Base-by-base conservation (phyloP, 2,329 filamentous ascomycete species). In the Lecanicillium sp. region DNA sequence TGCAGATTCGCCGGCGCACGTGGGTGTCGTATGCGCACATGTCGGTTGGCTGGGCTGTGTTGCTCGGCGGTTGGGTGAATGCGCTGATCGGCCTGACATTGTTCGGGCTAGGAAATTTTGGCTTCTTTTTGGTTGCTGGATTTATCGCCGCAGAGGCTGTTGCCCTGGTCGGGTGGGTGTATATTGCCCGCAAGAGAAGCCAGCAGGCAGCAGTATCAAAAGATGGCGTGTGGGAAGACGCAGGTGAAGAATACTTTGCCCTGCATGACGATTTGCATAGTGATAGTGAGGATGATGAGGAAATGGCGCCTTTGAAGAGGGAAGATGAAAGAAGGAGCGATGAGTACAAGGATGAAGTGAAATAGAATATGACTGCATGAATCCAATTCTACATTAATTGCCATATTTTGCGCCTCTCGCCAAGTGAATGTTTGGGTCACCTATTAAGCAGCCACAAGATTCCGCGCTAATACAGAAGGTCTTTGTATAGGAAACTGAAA, bases 21-120 rank as follows among this genome's bases (percentile, higher is more conserved):
- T 43, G 37, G 37, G 33, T 43, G 7, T 43, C 41, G 10, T 37
- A 40, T 29, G 30, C 19, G 19, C 41, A 43, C 33, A 43, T 43
- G 40, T 9, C 32, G 18, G 25, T 42, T 15, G 40, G 40, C 9
- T 42, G 40, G 40, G 29, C 17, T 17, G 34, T 42, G 9, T 17
- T 42, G 29, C 14, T 39, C n/a, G 40, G 40, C 19, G 40, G 40
- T 8, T 42, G 40, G 40, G 18, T 36, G 2, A 42, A 42, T 17
- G 36, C 17, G 9, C n/a, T 42, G 6, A 36, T 36, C 1, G 40
- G 40, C 18, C 20, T 36, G 11, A 36, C 27, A 17, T 17, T 42
- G 14, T 42, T 39, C 17, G 40, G 40, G 11, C 18, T 42, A 4
- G 40, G 36, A 8, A 7, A 27, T 6, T 17, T 18, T 28, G 36